phyloP scores from a whole-genome alignment of 2,329 filamentous ascomycete genomes.

The Mollisia scopiformis region DNA sequence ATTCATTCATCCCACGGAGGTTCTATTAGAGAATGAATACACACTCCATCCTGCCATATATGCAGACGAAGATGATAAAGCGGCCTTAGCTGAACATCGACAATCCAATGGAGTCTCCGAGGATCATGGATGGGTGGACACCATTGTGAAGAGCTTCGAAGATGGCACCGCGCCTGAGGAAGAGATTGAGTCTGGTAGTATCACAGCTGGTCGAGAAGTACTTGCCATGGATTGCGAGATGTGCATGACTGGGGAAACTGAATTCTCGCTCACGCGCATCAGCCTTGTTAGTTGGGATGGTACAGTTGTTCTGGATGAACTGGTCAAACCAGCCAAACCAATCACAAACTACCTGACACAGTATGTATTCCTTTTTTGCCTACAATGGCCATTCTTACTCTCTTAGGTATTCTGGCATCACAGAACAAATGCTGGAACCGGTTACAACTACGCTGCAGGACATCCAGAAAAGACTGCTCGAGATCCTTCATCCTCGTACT shows the following conservation, averaged over 20 bases:
- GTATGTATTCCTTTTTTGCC: conserved; percentile 30
- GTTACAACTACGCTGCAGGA: conserved; percentile 84
- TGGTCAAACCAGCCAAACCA: conserved; percentile 87
- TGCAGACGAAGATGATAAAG: conserved; percentile 55
- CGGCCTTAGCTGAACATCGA: conserved; percentile 54
- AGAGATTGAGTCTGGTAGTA: conserved; percentile 77
- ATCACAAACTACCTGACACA: conserved; percentile 91
- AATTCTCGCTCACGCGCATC: conserved; percentile 85
- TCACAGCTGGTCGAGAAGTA: conserved; percentile 80
- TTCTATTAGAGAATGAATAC: conserved; percentile 84
- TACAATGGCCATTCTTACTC: conserved; percentile 24
- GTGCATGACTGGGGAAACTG: conserved; percentile 82
- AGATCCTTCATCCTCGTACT: conserved; percentile 71
- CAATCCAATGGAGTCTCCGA: conserved; percentile 50
- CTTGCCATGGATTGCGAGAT: conserved; percentile 95
- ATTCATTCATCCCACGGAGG: conserved; percentile 72
- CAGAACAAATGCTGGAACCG: conserved; percentile 76
- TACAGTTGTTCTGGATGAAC: conserved; percentile 79
- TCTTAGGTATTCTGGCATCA: conserved; percentile 81
- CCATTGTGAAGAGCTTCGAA: conserved; percentile 65
- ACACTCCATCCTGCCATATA: conserved; percentile 80
- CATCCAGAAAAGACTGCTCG: conserved; percentile 77
- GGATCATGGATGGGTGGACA: conserved; percentile 81
- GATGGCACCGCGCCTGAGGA: conserved; percentile 70
- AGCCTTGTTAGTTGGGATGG: conserved; percentile 89